phyloP scores from a whole-genome alignment of 306 rosid genomes.

The Glycine soja region DNA sequence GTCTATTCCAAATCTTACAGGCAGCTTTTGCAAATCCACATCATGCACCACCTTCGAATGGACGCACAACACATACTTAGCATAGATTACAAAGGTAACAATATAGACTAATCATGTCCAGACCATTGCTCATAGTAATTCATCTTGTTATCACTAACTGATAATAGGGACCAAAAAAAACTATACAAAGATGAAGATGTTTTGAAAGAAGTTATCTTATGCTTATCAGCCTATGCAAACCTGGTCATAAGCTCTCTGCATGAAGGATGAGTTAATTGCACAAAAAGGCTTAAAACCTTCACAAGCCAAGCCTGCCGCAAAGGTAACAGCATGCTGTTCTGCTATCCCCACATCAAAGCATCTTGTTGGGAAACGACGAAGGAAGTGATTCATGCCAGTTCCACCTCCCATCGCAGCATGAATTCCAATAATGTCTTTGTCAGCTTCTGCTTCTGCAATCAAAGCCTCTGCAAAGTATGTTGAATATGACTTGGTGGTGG shows the following conservation, averaged over 20 bases:
- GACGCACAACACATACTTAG: conserved; percentile 20
- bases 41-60: conserved; percentile 84
- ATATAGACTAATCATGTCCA: background rate
- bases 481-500: conserved; percentile 71
- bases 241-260: conserved; percentile 97
- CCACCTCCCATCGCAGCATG: conserved; percentile 99
- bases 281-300: conserved; percentile 94
- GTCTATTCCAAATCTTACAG: conserved; percentile 90
- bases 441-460: conserved; percentile 90
- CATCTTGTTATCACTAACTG: background rate
- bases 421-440: conserved; percentile 78
- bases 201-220: too few relatives aligned
- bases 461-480: conserved; percentile 90
- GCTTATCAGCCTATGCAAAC: too few relatives aligned
- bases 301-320: conserved; percentile 93
- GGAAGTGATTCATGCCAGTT: conserved; percentile 89
- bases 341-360: conserved; percentile 98
- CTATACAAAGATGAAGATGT: background rate
- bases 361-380: conserved; percentile 80
- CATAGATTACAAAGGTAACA: background rate
- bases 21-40: conserved; percentile 91
- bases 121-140: conserved; percentile 1
- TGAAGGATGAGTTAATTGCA: conserved; percentile 86
- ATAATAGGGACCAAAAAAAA: background rate
- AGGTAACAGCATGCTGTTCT: conserved; percentile 97